A percentile compares a stretch with the other conserved stretches of the same genome.
phyloP scores from a whole-genome alignment of 139 green algal genomes.

The Coelastrella sp. region DNA sequence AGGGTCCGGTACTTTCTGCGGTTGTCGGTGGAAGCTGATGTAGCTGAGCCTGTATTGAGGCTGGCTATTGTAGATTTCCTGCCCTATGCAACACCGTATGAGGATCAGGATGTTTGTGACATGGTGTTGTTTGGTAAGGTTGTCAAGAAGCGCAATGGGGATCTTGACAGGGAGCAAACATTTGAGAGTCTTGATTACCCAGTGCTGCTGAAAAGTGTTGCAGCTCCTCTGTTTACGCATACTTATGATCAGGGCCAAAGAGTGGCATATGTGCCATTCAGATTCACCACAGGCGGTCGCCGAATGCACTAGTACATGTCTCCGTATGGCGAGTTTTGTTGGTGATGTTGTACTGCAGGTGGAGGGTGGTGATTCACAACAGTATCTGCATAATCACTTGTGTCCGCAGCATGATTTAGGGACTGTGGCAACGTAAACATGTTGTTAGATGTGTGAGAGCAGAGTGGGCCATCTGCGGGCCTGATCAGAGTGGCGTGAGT shows the following conservation, averaged over 20 bases:
- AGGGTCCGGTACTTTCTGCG: not conserved
- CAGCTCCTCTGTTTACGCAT: not conserved
- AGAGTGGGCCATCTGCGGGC: too few relatives aligned
- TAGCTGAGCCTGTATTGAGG: not conserved
- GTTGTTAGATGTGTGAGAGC: too few relatives aligned
- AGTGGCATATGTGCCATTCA: conserved; percentile 7
- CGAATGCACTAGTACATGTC: too few relatives aligned
- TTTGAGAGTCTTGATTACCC: not conserved
- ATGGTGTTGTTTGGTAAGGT: not conserved
- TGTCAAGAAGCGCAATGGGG: too few relatives aligned
- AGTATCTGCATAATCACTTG: too few relatives aligned
- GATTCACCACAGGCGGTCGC: not conserved
- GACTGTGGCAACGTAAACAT: too few relatives aligned
- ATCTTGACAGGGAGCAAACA: not conserved
- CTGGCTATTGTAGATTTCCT: not conserved
- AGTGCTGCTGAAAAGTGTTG: not conserved
- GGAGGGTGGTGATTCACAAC: too few relatives aligned
- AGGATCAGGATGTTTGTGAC: conserved; percentile 4
- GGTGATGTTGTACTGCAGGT: too few relatives aligned
- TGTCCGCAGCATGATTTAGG: too few relatives aligned
- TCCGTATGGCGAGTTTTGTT: too few relatives aligned
- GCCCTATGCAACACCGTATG: not conserved
- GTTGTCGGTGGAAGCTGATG: not conserved
- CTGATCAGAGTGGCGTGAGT: too few relatives aligned
- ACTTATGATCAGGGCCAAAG: not conserved